Evolutionary conservation across 805 yeast genomes (phyloP), one percentile per base, ranked within the genome.

Genomic region (Teunomyces gatunensis): DNA sequence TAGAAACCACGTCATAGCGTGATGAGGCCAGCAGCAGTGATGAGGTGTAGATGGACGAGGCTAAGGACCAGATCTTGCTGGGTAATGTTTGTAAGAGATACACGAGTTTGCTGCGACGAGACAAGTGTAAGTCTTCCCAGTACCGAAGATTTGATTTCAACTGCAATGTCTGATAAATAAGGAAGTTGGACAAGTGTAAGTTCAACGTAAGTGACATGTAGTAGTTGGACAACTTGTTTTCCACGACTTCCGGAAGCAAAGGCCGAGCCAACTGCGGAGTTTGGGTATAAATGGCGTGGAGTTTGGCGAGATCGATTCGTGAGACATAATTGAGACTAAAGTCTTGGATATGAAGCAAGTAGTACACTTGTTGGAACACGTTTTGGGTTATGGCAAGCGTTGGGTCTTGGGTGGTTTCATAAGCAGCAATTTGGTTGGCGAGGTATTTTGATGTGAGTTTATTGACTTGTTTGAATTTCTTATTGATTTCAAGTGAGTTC

Each of bases 31-130:
- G 28, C n/a, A 27, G 27, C 12, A 44, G 20, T 37, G 37, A 18
- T 7, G 48, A 21, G 29, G 39, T 42, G 29, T 44, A 41, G 13
- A 56, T 46, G 18, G 42, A 42, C 30, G 23, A 37, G n/a, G 46
- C 48, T 21, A 61, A 56, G n/a, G 50, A 47, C 44, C 51, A 59
- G 5, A 60, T 12, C 34, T 59, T 59, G n/a, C 54, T 36, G 1
- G 78, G 78, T 7, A 60, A 46, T 5, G 65, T 61, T 47, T 73
- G 77, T 1, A 71, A 48, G 7, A 66, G 65, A 52, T 68, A 73
- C 10, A 65, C 40, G 21, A 58, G 23, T 49, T 69, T 70, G 37
- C 55, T 50, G 39, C 54, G 45, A 6, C 55, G 39, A 5, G 73
- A 67, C 28, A 53, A 47, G 28, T 54, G 54, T 34, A 73, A 42